Percentiles rank a stretch among this genome's conserved stretches.
These are phyloP conservation scores for Eucalyptus virginea DNA, from an alignment of 345 rosid genomes.

Conservation along the genomic window DNA sequence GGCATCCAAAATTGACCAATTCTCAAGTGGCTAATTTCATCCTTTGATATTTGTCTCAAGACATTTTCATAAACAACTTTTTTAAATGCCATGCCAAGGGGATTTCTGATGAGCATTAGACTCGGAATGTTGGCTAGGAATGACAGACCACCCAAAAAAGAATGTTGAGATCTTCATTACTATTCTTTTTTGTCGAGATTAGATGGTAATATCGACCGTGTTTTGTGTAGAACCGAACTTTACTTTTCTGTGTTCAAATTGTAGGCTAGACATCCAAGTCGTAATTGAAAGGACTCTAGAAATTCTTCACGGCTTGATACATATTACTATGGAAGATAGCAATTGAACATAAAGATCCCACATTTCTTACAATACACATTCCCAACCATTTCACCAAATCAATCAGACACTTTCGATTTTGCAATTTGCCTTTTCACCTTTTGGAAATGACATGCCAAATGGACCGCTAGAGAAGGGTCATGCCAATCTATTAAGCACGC, in stretches of 20 bases:
- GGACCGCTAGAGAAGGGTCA: neutral
- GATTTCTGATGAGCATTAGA: too few relatives aligned
- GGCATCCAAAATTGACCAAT: neutral
- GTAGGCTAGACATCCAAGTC: neutral
- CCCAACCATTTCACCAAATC: fast-evolving
- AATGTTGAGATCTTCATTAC: neutral
- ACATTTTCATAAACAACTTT: neutral
- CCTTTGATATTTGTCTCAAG: neutral
- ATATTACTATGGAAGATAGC: neutral
- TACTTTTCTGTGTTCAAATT: neutral
- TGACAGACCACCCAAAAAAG: neutral
- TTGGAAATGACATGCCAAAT: neutral
- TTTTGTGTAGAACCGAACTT: neutral
- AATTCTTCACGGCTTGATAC: neutral
- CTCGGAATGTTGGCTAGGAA: neutral
- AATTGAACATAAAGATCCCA: neutral
- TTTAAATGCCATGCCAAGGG: neutral
- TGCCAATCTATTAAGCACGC: neutral
- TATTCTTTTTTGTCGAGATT: neutral
- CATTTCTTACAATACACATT: neutral
- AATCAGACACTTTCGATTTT: neutral
- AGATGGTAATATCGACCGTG: neutral
- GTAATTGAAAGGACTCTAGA: neutral
- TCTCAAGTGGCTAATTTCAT: neutral
- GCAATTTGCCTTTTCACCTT: neutral